These are phyloP conservation scores for Epichloe amarillans DNA, from an alignment of 2,329 filamentous ascomycete species.

Conservation along the genomic window DNA sequence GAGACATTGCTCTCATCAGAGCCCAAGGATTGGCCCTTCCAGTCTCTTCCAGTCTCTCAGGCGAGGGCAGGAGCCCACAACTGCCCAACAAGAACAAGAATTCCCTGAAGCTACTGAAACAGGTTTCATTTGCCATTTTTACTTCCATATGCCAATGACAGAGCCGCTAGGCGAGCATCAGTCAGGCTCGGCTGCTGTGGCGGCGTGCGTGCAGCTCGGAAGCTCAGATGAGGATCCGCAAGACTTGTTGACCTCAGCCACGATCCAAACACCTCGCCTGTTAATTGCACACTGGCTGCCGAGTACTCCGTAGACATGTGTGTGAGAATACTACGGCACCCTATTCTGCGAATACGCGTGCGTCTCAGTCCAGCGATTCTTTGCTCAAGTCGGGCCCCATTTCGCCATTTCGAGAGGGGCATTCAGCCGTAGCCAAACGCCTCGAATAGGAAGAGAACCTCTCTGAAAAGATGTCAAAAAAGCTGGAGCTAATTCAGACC, in stretches of 20 bases:
- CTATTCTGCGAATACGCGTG: not conserved
- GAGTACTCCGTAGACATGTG: not conserved
- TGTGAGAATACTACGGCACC: too few relatives aligned
- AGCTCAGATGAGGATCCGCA: not conserved
- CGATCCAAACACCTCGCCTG: not conserved
- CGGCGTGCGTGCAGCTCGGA: constrained; percentile 2
- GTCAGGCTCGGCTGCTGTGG: not conserved
- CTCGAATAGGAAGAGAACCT: too few relatives aligned
- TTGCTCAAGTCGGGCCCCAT: not conserved
- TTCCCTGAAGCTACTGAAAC: not conserved
- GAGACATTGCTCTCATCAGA: not conserved
- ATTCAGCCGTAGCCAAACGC: not conserved
- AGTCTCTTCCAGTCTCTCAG: not conserved
- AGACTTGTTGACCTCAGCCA: not conserved
- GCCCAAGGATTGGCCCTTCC: not conserved
- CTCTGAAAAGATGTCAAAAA: not conserved
- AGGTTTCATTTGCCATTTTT: not conserved
- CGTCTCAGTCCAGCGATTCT: not conserved
- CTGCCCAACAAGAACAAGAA: not conserved
- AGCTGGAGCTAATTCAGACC: not conserved
- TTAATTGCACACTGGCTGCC: not conserved
- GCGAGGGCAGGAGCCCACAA: not conserved
- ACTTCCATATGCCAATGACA: not conserved
- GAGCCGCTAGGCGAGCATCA: not conserved
- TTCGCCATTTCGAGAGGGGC: not conserved